Evolutionary conservation across 495 filamentous ascomycete species (phyloP), one percentile per base, ranked within the genome.

Genomic region (Penicillium paradoxum): DNA sequence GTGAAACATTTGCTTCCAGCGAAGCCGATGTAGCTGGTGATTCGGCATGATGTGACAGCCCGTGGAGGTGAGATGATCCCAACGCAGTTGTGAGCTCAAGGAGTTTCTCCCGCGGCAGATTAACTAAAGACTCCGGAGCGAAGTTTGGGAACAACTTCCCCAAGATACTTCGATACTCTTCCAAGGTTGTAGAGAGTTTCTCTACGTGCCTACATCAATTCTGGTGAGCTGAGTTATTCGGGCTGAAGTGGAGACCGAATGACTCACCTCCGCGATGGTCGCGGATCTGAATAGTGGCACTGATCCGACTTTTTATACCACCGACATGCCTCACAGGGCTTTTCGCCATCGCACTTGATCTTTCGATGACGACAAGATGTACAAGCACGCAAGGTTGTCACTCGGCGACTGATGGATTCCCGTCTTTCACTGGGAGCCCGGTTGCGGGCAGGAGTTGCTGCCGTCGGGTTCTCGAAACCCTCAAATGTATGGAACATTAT

Each of bases 61-160:
- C 25, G 6, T 53, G 53, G 4, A 47, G 30, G 5, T 39, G 40
- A 18, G 34, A 22, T n/a, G 34, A 22, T n/a, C 66, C 38, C 34
- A 46, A 32, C 43, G 38, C 38, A 32, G 36, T 48, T 21, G 59
- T 64, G 17, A 81, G 58, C 49, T 78, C 72, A 22, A 82, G 58
- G 22, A 82, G 68, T 47, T 75, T 76, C 53, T 81, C 75, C 14
- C 78, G 65, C 0, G 77, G 59, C 43, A 82, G 45, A 43, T 73
- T 67, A 9, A 66, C 51, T 5, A 82, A 54, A 10, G 68, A 60
- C 10, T 78, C 73, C 0, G 72, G 71, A 5, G 65, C 34, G 13
- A 64, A 37, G 27, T 62, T 57, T 9, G 73, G 73, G 49, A 76
- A 74, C 8, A 76, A 51, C 40, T 62, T 73, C 18, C 67, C 61